These are phyloP conservation scores for Bruguiera parviflora DNA, from an alignment of 345 rosid genomes.

Conservation along the genomic window DNA sequence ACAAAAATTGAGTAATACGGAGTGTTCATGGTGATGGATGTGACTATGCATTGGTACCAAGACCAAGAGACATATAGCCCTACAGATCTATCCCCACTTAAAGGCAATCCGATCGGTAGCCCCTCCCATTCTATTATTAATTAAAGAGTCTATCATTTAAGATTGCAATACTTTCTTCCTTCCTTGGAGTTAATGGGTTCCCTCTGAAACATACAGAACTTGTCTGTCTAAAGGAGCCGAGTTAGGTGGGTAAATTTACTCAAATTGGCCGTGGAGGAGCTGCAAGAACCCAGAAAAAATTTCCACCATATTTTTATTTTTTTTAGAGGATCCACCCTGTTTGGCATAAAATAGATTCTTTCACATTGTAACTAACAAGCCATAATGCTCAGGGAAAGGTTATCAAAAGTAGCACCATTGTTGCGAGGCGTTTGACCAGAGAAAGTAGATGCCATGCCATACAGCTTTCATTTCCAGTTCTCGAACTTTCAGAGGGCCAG, in stretches of 20 bases:
- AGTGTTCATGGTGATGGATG: slow-evolving; percentile 16
- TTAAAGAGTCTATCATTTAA: background rate
- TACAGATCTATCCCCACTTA: slow-evolving; percentile 17
- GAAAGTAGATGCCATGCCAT: too few species aligned
- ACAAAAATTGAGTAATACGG: slow-evolving; percentile 14
- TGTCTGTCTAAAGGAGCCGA: background rate
- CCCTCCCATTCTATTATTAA: background rate
- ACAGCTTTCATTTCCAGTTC: too few species aligned
- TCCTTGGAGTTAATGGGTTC: background rate
- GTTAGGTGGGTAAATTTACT: background rate
- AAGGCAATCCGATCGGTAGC: background rate
- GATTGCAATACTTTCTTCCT: background rate
- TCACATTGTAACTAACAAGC: too few species aligned
- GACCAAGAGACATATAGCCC: slow-evolving; percentile 18
- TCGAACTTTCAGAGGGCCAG: too few species aligned
- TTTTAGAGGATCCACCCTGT: too few species aligned
- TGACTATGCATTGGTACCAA: slow-evolving; percentile 32
- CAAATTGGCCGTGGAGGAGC: background rate
- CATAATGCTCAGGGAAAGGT: too few species aligned
- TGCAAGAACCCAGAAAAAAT: too few species aligned
- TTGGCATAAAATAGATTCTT: too few species aligned
- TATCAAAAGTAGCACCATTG: too few species aligned
- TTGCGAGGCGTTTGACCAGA: too few species aligned
- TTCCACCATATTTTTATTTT: too few species aligned
- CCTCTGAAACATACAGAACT: background rate